Base-by-base conservation (phyloP, 2,329 filamentous ascomycete species). In the Colletotrichum agaves region DNA sequence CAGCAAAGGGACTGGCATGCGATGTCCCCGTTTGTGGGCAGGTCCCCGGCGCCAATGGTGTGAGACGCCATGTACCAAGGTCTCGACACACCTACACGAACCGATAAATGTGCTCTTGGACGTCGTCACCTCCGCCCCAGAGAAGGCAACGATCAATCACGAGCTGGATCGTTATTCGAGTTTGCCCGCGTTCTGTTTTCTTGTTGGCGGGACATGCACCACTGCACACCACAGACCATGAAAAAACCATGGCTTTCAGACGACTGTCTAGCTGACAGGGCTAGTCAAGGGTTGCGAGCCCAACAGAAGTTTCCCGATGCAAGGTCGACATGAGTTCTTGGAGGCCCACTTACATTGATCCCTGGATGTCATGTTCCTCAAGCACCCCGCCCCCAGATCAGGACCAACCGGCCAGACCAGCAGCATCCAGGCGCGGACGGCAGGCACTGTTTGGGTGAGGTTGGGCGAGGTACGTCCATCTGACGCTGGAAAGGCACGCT, bases 91-190 rank as follows among this genome's bases (percentile, higher is more conserved):
- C 27, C 44, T 52, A 57, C n/a, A 21, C 33, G 44, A 41, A 35
- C 12, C 64, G 44, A 39, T 33, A 39, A 23, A 47, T 43, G 59
- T 39, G 23, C 43, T 67, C 65, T 69, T 66, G 57, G 56, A 57
- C 61, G 41, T 69, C 69, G 69, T 70, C 69, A 69, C 62, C 66
- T 57, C 58, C 58, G 59, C 31, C 39, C 55, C 41, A 69, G 35
- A 63, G 58, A 61, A 62, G 66, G 63, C 47, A 52, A 66, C 21
- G 58, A 67, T 70, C 61, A 27, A 60, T 66, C 43, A 53, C 41
- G 31, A 59, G 49, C 27, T 27, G 6, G 5, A 1, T 27, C 27
- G 27, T 27, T 8, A 7, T 27, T 27, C 27, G 27, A 27, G 5
- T 27, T 27, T 8, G 17, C 5, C 31, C 17, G 31, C 46, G 27